phyloP scores from a whole-genome alignment of 371 early-diverging fungal genomes.

The Mortierella sp. region DNA sequence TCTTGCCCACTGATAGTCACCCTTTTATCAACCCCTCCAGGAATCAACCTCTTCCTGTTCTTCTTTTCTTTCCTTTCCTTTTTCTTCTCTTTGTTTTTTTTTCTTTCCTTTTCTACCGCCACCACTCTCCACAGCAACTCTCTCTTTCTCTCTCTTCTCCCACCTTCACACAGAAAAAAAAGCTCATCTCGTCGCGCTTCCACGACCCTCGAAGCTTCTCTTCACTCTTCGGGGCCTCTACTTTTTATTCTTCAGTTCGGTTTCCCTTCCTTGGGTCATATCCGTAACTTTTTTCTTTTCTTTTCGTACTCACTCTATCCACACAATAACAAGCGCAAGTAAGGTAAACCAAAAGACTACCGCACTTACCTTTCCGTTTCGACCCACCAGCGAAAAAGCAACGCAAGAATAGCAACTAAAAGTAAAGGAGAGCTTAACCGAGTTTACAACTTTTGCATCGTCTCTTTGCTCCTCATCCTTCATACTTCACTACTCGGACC shows the following conservation, averaged over 20 bases:
- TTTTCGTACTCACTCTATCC: neutral
- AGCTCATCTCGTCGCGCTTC: neutral
- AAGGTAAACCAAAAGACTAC: neutral
- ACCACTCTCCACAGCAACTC: neutral
- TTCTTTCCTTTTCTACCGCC: neutral
- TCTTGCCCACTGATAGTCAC: neutral
- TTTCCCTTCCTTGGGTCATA: neutral
- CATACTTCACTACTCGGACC: neutral
- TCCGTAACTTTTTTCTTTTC: neutral
- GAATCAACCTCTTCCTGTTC: neutral
- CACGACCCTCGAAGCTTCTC: neutral
- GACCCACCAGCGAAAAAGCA: neutral
- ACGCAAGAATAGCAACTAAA: neutral
- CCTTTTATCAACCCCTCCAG: neutral
- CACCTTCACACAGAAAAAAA: neutral
- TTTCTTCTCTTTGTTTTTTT: neutral
- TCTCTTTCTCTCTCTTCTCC: neutral
- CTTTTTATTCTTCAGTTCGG: constrained; percentile 5
- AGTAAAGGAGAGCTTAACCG: neutral
- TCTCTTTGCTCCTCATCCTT: neutral
- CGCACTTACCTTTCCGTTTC: neutral
- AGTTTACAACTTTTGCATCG: neutral
- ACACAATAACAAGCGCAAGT: neutral
- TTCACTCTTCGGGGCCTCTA: neutral
- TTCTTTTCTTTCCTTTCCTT: neutral